Evolutionary conservation across 345 rosid species (phyloP), one percentile per base, ranked within the genome.

Genomic region (Gynandropsis gynandra): DNA sequence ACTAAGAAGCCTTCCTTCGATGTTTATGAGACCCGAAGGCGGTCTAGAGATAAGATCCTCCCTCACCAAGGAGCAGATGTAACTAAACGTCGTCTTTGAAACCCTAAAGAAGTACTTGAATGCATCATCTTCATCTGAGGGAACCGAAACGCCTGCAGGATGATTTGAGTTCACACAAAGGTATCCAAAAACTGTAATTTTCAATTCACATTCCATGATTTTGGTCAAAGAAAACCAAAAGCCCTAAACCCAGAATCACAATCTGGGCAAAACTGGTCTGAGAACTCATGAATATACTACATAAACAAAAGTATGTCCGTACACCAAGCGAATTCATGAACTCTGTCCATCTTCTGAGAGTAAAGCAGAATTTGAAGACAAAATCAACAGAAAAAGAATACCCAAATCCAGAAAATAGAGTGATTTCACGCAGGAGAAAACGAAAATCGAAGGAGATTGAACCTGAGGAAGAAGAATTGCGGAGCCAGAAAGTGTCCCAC

Each of bases 1-100:
- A 61, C 95, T 87, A 19, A 86, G 89, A 42, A 89, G 85, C 75
- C 98, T 83, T 9, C 98, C 98, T 58, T 90, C 98, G 53, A 86
- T 90, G 77, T 86, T 90, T 62, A 90, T 86, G 62, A 90, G 87
- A 1, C 96, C 98, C 0, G 96, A 90, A 7, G 96, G 96, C 1
- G 98, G 98, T 59, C 96, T 76, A 0, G 98, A 86, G 52, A 86
- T 79, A 8, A 83, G 95, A 69, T 86, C 96, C 68, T 78, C 85
- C 53, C 92, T 75, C 8, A 90, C 96, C 14, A 86, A 90, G 16
- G 89, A 90, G 42, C 92, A 86, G 13, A 90, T 83, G 56, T 86
- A 83, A 61, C 78, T 81, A 42, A 90, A 90, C 5, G 95, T 86
- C 20, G 77, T 79, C 80, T 72, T 90, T 0, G 98, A 79, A 48